A percentile compares a stretch with the other conserved stretches of the same genome.
Evolutionary conservation across 2,329 filamentous ascomycete species (phyloP).

Genomic region (Ophiognomonia clavigignenti-juglandacearum): DNA sequence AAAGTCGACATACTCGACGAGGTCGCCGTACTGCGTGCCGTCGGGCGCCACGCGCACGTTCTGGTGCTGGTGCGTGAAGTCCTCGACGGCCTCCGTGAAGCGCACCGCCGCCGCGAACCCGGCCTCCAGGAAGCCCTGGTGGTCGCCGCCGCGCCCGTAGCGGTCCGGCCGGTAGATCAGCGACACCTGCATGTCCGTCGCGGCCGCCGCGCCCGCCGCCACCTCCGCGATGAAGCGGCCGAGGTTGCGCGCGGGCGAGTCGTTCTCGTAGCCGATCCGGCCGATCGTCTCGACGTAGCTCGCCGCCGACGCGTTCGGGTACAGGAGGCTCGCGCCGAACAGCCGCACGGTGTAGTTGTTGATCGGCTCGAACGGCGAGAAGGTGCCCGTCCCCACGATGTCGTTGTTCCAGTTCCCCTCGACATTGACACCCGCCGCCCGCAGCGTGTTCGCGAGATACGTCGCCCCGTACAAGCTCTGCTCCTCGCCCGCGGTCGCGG

Average conservation of each 20-base stretch:
- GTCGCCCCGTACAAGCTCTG: constrained; percentile 48
- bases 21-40: constrained; percentile 49
- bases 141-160: constrained; percentile 52
- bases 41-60: constrained; percentile 43
- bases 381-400: constrained; percentile 47
- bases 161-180: constrained; percentile 53
- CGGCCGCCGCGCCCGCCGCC: constrained; percentile 36
- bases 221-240: constrained; percentile 52
- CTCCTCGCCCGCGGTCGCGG: constrained; percentile 53
- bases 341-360: constrained; percentile 43
- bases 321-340: constrained; percentile 29
- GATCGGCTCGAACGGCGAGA: constrained; percentile 30
- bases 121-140: constrained; percentile 48
- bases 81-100: constrained; percentile 54
- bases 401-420: constrained; percentile 55
- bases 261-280: constrained; percentile 39
- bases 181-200: constrained; percentile 50
- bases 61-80: constrained; percentile 55
- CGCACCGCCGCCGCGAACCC: constrained; percentile 50
- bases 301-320: constrained; percentile 10
- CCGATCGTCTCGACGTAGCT: constrained; percentile 13
- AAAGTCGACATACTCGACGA: constrained; percentile 53
- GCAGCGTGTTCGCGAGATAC: constrained; percentile 47
- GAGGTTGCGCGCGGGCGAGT: constrained; percentile 43
- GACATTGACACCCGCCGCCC: constrained; percentile 46